Evolutionary conservation across 768 basidiomycete genomes (phyloP), one percentile per base, ranked within the genome.

Genomic region (Antrodiella citrinella): DNA sequence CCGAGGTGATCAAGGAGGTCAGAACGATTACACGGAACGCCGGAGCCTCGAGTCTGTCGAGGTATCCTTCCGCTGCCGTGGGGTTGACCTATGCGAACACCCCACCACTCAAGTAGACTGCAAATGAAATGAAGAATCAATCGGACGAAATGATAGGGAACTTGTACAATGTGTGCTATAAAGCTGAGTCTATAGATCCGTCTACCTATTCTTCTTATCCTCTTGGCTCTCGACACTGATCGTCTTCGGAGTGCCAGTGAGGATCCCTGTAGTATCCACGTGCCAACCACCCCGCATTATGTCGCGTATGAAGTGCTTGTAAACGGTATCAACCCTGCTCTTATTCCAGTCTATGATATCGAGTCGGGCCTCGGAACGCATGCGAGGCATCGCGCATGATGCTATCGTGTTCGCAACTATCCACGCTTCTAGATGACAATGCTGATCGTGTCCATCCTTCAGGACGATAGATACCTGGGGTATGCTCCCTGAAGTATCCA

Each of bases 381-480:
- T 35, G 30, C 30, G 30, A 7, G 7, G 30, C 30, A 35, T 7
- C 30, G 30, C 30, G 15, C 30, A 35, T 15, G 30, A 35, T 7
- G 30, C 7, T 35, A 35, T 15, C 30, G 15, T 15, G 15, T 55
- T 50, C 3, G 63, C 65, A 45, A 60, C 62, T 15, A 55, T 49
- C 82, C 83, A 85, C 2, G 77, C 81, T 50, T 74, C 74, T 35
- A 82, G 67, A 51, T 78, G 75, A 58, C 82, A 80, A 12, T 59
- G 52, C 3, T 68, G 49, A 20, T 61, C 58, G 49, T 80, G 74
- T 4, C 73, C 73, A 23, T 77, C 73, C 53, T 75, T 81, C 51
- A 84, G 65, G 55, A 70, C 70, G 39, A 80, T 69, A 52, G 71
- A 69, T 2, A 78, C 52, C 19, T 62, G 67, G 1, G 64, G 59